Evolutionary conservation across 129 eudicot species (phyloP).

Genomic region (Gnaphalium uliginosum): DNA sequence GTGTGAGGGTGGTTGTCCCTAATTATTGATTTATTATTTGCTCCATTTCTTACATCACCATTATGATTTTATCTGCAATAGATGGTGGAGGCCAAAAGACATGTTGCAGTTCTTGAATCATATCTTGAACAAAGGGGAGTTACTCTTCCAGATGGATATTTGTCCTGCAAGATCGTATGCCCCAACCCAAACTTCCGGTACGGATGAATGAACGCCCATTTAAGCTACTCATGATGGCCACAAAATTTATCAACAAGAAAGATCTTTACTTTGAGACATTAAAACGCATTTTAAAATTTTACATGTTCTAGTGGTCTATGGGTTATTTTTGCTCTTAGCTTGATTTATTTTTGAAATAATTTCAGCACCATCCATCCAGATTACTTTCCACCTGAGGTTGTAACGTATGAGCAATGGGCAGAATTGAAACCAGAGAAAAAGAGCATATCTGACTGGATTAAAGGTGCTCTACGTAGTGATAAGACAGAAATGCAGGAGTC

Average conservation of each 20-base stretch:
- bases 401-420: constrained; percentile 78
- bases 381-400: constrained; percentile 75
- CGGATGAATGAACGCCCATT: constrained; percentile 4
- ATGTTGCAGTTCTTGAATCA: constrained; percentile 71
- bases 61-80: constrained; percentile 30
- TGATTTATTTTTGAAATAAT: constrained; percentile 18
- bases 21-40: background rate
- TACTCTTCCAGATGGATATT: constrained; percentile 70
- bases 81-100: constrained; percentile 69
- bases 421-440: constrained; percentile 62
- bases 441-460: constrained; percentile 77
- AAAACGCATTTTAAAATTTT: background rate
- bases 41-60: constrained; percentile 9
- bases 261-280: background rate
- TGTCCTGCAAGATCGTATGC: constrained; percentile 77
- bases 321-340: constrained; percentile 10
- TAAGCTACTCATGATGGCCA: background rate
- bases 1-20: background rate
- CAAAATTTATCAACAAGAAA: background rate
- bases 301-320: constrained; percentile 6
- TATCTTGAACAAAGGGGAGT: constrained; percentile 93
- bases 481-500: constrained; percentile 75
- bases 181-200: constrained; percentile 83
- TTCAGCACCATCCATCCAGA: constrained; percentile 61
- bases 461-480: constrained; percentile 60